phyloP scores from a whole-genome alignment of 768 basidiomycete species.

The Nidularia pulvinata region DNA sequence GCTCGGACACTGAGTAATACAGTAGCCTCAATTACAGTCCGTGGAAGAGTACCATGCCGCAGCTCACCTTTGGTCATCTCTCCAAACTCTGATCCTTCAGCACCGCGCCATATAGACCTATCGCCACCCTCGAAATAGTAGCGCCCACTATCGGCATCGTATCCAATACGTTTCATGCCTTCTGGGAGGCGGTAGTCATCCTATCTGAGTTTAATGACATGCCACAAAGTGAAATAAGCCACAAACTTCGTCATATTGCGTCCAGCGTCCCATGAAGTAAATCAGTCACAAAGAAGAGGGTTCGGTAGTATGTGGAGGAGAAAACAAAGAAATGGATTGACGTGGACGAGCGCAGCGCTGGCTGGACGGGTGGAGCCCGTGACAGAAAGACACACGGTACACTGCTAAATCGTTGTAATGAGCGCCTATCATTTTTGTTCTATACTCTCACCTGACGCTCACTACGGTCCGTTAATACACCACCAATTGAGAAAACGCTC shows the following conservation, averaged over 20 bases:
- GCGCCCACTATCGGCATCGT: slow-evolving; percentile 68
- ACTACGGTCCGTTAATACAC: no score
- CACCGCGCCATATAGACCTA: slow-evolving; percentile 56
- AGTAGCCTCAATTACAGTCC: neutral
- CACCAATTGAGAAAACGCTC: no score
- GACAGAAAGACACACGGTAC: no score
- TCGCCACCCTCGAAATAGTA: slow-evolving; percentile 60
- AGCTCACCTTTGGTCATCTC: slow-evolving; percentile 46
- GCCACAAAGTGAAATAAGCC: neutral
- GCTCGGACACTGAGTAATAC: slow-evolving; percentile 19
- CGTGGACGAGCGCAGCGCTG: no score
- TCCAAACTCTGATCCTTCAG: slow-evolving; percentile 64
- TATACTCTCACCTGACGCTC: no score
- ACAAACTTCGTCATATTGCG: slow-evolving; percentile 26
- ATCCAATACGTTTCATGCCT: slow-evolving; percentile 70
- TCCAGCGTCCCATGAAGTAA: slow-evolving; percentile 27
- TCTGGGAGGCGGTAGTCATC: slow-evolving; percentile 52
- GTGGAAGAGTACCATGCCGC: neutral
- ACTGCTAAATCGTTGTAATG: no score
- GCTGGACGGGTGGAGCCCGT: no score
- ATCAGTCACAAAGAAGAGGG: no score
- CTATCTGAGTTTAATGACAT: slow-evolving; percentile 16
- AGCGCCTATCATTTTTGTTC: no score
- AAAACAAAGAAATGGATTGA: no score
- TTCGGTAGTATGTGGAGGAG: no score